A percentile compares a stretch with the other conserved stretches of the same genome.
phyloP scores from a whole-genome alignment of 352 stramenopile genomes.

The Phytophthora vignae region DNA sequence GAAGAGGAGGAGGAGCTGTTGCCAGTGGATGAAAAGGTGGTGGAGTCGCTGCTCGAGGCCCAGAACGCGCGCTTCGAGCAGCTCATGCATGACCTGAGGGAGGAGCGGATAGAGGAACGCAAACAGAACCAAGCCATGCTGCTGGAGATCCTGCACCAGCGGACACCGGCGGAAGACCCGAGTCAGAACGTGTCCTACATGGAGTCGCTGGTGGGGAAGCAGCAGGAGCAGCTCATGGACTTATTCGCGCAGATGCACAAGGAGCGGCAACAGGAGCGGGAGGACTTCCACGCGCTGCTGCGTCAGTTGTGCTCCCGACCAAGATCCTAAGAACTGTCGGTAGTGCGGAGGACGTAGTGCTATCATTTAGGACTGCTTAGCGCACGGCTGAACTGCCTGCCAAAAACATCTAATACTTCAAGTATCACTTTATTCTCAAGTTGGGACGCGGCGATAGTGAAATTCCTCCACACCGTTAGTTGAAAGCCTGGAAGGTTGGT shows the following conservation, averaged over 20 bases:
- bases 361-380: too few species aligned
- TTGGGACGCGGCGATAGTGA: conserved; percentile 8
- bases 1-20: conserved; percentile 24
- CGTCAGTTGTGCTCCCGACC: conserved; percentile 27
- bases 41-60: conserved; percentile 38
- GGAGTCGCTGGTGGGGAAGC: conserved; percentile 40
- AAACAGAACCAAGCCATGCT: conserved; percentile 47
- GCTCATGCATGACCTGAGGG: conserved; percentile 37
- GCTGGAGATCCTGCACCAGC: conserved; percentile 39
- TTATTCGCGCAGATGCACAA: conserved; percentile 49
- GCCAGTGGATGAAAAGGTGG: conserved; percentile 37
- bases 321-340: conserved; percentile 14
- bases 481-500: neutral
- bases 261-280: conserved; percentile 47
- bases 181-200: conserved; percentile 31
- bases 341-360: neutral
- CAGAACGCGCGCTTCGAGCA: conserved; percentile 46
- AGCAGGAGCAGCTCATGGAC: conserved; percentile 49
- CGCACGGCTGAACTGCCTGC: neutral
- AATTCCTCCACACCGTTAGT: neutral
- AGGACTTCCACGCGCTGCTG: conserved; percentile 40
- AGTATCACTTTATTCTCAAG: conserved; percentile 1
- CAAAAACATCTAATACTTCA: neutral
- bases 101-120: conserved; percentile 45
- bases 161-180: conserved; percentile 32